phyloP scores from a whole-genome alignment of 2,329 filamentous ascomycete species.

The Boeremia lycopersici region DNA sequence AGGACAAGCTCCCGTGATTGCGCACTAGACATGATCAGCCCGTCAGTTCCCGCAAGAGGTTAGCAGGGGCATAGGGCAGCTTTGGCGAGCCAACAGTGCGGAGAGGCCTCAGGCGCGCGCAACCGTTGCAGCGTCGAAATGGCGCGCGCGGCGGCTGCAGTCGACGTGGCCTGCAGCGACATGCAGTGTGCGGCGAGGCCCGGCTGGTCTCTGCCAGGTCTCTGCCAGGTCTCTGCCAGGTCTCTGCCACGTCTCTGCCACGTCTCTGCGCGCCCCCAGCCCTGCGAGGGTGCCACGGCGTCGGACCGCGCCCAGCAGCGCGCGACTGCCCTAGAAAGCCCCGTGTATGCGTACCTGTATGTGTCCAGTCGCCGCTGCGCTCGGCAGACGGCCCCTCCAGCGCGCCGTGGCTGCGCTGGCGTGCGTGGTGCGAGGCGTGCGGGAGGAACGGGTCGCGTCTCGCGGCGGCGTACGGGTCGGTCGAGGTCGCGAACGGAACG shows the following conservation, averaged over 20 bases:
- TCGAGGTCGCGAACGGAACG: constrained; percentile 49
- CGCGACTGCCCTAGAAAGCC: constrained; percentile 10
- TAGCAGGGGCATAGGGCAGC: constrained; percentile 19
- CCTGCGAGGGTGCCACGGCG: constrained; percentile 24
- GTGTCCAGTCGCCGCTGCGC: constrained; percentile 42
- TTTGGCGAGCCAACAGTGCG: constrained; percentile 33
- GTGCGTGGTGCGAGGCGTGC: constrained; percentile 40
- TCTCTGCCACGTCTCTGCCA: constrained; percentile 3
- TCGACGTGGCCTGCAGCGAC: constrained; percentile 23
- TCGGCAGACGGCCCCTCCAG: constrained; percentile 38
- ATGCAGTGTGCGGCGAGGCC: constrained; percentile 24
- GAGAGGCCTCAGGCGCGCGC: constrained; percentile 27
- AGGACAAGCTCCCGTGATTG: constrained; percentile 34
- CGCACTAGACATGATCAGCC: constrained; percentile 40
- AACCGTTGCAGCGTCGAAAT: constrained; percentile 19
- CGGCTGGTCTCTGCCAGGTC: constrained; percentile 4
- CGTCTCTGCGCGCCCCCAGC: constrained; percentile 3
- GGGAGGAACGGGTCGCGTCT: constrained; percentile 56
- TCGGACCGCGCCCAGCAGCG: constrained; percentile 10
- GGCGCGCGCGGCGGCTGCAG: constrained; percentile 15
- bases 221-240: no score
- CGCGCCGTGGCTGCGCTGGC: constrained; percentile 50
- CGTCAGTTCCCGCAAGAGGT: constrained; percentile 13
- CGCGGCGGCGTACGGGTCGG: constrained; percentile 54
- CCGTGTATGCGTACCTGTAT: constrained; percentile 43